Conservation (phyloP, 495 filamentous ascomycete species). For the Glutinoglossum americanum region DNA sequence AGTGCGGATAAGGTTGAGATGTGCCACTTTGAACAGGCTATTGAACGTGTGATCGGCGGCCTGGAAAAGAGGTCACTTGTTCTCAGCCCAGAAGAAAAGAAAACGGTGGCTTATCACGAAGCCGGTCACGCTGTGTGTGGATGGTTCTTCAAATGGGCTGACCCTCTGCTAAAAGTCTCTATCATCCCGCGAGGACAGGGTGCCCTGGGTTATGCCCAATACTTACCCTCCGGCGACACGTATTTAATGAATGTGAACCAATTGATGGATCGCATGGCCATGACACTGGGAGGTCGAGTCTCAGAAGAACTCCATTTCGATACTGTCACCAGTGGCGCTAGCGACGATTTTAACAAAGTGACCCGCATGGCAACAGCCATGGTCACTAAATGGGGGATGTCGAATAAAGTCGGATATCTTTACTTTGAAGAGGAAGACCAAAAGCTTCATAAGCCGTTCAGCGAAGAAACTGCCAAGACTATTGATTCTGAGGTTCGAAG, state of each 20-base stretch:
- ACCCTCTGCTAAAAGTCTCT: slow-evolving; percentile 91
- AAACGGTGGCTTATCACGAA: slow-evolving; percentile 90
- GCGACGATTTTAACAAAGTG: slow-evolving; percentile 97
- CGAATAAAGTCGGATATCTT: slow-evolving; percentile 70
- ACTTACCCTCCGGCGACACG: slow-evolving; percentile 71
- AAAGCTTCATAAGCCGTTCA: slow-evolving; percentile 82
- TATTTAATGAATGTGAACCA: slow-evolving; percentile 91
- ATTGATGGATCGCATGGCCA: slow-evolving; percentile 98
- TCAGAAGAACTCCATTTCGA: slow-evolving; percentile 92
- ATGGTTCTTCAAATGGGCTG: slow-evolving; percentile 92
- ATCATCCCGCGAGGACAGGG: slow-evolving; percentile 94
- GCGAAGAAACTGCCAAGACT: slow-evolving; percentile 71
- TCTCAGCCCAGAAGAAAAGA: slow-evolving; percentile 80
- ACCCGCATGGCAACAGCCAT: slow-evolving; percentile 86
- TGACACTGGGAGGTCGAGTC: slow-evolving; percentile 89
- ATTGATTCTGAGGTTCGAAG: slow-evolving; percentile 81
- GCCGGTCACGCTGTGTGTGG: slow-evolving; percentile 96
- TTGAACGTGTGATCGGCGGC: slow-evolving; percentile 89
- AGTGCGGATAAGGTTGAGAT: slow-evolving; percentile 60
- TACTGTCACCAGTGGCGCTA: slow-evolving; percentile 82
- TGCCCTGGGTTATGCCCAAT: slow-evolving; percentile 88
- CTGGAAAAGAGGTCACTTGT: slow-evolving; percentile 92
- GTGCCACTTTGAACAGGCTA: slow-evolving; percentile 87
- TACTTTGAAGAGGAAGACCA: slow-evolving; percentile 66
- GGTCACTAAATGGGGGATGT: slow-evolving; percentile 98